Evolutionary conservation across 2,329 filamentous ascomycete species (phyloP).

Genomic region (Raffaelea arxii): DNA sequence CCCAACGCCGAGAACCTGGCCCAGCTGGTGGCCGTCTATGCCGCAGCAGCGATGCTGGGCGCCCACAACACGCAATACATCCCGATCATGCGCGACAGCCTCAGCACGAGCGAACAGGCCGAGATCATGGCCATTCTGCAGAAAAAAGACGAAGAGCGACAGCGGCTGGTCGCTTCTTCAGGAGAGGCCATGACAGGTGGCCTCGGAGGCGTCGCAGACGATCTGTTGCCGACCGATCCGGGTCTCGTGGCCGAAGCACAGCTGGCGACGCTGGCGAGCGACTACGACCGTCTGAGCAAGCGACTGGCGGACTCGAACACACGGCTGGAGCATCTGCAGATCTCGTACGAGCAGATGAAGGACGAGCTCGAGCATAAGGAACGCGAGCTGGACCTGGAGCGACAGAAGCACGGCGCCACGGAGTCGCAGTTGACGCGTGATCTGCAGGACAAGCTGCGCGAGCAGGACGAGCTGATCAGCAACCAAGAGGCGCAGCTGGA

Average conservation of each 20-base stretch:
- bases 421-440: slow-evolving; percentile 41
- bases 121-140: slow-evolving; percentile 40
- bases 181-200: background rate
- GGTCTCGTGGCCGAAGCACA: slow-evolving; percentile 49
- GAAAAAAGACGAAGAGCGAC: slow-evolving; percentile 34
- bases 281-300: slow-evolving; percentile 45
- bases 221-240: slow-evolving; percentile 35
- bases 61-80: slow-evolving; percentile 20
- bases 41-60: slow-evolving; percentile 17
- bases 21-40: slow-evolving; percentile 28
- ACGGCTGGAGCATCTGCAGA: slow-evolving; percentile 49
- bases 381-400: slow-evolving; percentile 43
- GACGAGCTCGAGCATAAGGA: slow-evolving; percentile 49
- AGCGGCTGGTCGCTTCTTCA: slow-evolving; percentile 22
- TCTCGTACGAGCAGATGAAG: slow-evolving; percentile 56
- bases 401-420: slow-evolving; percentile 41
- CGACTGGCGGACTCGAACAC: slow-evolving; percentile 49
- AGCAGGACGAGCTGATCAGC: slow-evolving; percentile 64
- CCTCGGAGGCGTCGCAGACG: too few relatives aligned
- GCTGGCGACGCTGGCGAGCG: slow-evolving; percentile 37
- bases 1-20: slow-evolving; percentile 13
- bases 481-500: slow-evolving; percentile 59
- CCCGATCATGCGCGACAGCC: slow-evolving; percentile 20
- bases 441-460: slow-evolving; percentile 47
- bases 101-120: slow-evolving; percentile 27